A percentile compares a stretch with the other conserved stretches of the same genome.
phyloP scores from a whole-genome alignment of 139 green algal species.

The Haematococcus lacustris region DNA sequence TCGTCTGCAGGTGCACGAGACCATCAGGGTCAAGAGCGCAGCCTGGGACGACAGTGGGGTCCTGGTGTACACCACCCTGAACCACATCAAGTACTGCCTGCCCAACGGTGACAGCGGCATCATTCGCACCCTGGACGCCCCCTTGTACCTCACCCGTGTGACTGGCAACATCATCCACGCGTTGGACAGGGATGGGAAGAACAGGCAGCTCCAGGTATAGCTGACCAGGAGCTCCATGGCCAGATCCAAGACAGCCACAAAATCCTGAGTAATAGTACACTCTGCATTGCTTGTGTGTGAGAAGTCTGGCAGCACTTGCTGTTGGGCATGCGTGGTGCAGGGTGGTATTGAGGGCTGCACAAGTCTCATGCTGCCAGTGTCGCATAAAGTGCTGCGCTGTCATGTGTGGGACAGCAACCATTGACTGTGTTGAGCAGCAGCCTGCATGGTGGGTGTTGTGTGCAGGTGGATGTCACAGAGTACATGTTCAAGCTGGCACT shows the following conservation, averaged over 20 bases:
- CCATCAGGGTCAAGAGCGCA: slow-evolving; percentile 82
- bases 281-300: no score
- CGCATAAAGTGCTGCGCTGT: no score
- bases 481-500: slow-evolving; percentile 99
- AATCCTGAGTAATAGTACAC: no score
- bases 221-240: no score
- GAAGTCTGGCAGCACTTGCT: no score
- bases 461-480: slow-evolving; percentile 88
- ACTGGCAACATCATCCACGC: slow-evolving; percentile 69
- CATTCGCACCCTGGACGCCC: slow-evolving; percentile 92
- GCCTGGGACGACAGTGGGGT: slow-evolving; percentile 95
- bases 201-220: slow-evolving; percentile 75
- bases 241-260: no score
- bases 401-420: no score
- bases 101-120: slow-evolving; percentile 96
- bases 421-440: no score
- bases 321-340: no score
- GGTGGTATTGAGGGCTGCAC: no score
- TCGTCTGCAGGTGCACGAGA: slow-evolving; percentile 84
- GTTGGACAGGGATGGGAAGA: slow-evolving; percentile 95
- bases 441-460: neutral
- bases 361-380: no score
- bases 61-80: slow-evolving; percentile 98
- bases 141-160: slow-evolving; percentile 89
- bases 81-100: slow-evolving; percentile 99